A percentile compares a stretch with the other conserved stretches of the same genome.
Evolutionary conservation across 73 alveolate species (phyloP).

Genomic region (Effrenium voratum): DNA sequence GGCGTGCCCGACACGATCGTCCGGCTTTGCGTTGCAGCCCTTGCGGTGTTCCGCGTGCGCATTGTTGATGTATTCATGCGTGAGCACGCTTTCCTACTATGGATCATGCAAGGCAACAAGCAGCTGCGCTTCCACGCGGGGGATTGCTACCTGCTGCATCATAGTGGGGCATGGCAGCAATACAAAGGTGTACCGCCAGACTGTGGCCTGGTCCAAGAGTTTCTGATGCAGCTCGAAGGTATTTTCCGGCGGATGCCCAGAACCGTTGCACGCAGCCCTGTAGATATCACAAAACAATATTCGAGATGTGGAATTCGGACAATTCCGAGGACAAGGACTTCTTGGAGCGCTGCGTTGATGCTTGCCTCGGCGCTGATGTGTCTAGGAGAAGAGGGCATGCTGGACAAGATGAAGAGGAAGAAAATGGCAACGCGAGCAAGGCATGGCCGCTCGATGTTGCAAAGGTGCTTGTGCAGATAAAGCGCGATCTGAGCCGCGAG

Average conservation of each 20-base stretch:
- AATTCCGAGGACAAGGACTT: too few species aligned
- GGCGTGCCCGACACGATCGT: background rate
- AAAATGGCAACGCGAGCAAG: too few species aligned
- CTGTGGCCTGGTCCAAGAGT: background rate
- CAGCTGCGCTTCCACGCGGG: slow-evolving; percentile 19
- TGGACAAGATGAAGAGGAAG: too few species aligned
- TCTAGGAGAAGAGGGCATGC: too few species aligned
- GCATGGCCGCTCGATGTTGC: slow-evolving; percentile 32
- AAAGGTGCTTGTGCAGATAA: background rate
- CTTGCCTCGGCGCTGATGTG: too few species aligned
- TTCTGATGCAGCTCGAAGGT: slow-evolving; percentile 52
- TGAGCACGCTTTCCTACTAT: slow-evolving; percentile 26
- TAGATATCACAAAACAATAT: too few species aligned
- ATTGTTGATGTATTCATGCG: slow-evolving; percentile 22
- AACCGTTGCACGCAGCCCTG: background rate
- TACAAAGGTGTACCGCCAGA: slow-evolving; percentile 62
- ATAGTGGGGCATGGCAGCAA: slow-evolving; percentile 5
- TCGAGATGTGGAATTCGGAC: too few species aligned
- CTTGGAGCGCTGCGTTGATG: too few species aligned
- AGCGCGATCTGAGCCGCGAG: background rate
- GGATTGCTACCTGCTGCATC: slow-evolving; percentile 34
- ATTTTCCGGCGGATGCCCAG: slow-evolving; percentile 1
- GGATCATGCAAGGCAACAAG: slow-evolving; percentile 9
- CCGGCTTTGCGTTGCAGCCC: slow-evolving; percentile 22
- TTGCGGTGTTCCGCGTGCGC: background rate